phyloP scores from a whole-genome alignment of 2,329 filamentous ascomycete species.

The Trichophyton rubrum region DNA sequence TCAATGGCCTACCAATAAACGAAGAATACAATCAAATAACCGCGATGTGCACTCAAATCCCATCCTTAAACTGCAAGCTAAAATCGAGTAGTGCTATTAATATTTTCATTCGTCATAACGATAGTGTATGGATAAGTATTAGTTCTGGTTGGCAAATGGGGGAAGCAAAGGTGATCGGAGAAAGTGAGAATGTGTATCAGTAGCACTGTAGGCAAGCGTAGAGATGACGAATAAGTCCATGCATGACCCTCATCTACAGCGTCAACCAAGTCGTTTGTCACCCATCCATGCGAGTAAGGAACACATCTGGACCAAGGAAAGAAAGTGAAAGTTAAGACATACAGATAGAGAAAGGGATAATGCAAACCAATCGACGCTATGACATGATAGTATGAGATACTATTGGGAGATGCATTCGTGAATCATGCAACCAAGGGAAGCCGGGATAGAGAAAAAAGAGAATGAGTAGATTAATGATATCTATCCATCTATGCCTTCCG shows the following conservation, averaged over 20 bases:
- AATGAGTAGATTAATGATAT: not conserved
- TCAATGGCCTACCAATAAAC: not conserved
- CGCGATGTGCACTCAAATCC: not conserved
- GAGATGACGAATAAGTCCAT: no score
- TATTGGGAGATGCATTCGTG: not conserved
- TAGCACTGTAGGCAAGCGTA: not conserved
- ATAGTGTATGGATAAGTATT: not conserved
- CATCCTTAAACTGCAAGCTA: not conserved
- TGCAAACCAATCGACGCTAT: not conserved
- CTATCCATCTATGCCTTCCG: slow-evolving; percentile 9
- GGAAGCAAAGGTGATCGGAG: not conserved
- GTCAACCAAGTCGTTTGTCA: not conserved
- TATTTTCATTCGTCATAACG: not conserved
- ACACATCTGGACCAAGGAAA: not conserved
- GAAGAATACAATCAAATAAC: not conserved
- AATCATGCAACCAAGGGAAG: not conserved
- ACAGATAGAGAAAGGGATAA: not conserved
- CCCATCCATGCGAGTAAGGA: not conserved
- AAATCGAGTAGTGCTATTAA: not conserved
- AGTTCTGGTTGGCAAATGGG: not conserved
- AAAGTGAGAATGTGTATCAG: not conserved
- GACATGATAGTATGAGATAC: not conserved
- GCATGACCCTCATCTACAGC: not conserved
- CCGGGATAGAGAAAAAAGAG: not conserved
- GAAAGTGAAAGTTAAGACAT: not conserved